A percentile compares a stretch with the other conserved stretches of the same genome.
These are phyloP conservation scores for Colletotrichum tabaci DNA, from an alignment of 2,329 filamentous ascomycete species.

Conservation along the genomic window DNA sequence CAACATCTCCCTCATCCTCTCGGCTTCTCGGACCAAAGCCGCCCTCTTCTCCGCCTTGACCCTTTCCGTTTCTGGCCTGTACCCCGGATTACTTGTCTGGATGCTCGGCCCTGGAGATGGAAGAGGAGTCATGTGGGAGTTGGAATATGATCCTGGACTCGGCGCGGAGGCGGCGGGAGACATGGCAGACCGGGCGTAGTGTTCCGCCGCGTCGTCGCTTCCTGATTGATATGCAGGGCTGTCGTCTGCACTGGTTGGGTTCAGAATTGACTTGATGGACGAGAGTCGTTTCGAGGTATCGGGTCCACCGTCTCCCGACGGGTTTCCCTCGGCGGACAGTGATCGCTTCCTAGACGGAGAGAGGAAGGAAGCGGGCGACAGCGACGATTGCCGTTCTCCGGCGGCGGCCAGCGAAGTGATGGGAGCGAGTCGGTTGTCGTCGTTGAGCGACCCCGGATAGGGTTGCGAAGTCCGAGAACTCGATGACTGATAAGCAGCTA, in stretches of 20 bases:
- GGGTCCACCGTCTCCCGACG: constrained; percentile 55
- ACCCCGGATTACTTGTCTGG: constrained; percentile 47
- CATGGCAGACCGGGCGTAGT: constrained; percentile 62
- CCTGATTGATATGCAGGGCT: constrained; percentile 43
- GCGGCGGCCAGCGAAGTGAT: constrained; percentile 62
- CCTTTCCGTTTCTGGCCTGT: constrained; percentile 63
- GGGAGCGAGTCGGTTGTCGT: constrained; percentile 73
- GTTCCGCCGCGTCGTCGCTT: constrained; percentile 54
- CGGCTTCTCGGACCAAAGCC: constrained; percentile 79
- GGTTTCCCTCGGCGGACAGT: constrained; percentile 70
- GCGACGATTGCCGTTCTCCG: constrained; percentile 68
- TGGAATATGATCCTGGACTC: constrained; percentile 58
- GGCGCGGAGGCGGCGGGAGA: constrained; percentile 57
- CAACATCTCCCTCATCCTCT: constrained; percentile 81
- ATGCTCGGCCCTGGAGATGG: constrained; percentile 48
- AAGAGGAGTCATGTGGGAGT: constrained; percentile 45
- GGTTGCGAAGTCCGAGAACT: constrained; percentile 55
- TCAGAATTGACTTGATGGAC: constrained; percentile 83
- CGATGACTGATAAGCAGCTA: constrained; percentile 68
- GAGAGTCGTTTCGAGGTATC: constrained; percentile 75
- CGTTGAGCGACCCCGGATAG: constrained; percentile 60
- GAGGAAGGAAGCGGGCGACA: constrained; percentile 73
- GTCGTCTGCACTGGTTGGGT: constrained; percentile 61
- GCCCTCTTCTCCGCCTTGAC: constrained; percentile 74
- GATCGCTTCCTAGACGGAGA: constrained; percentile 76